These are phyloP conservation scores for Acacia pycnantha DNA, from an alignment of 331 rosid species.

Conservation along the genomic window DNA sequence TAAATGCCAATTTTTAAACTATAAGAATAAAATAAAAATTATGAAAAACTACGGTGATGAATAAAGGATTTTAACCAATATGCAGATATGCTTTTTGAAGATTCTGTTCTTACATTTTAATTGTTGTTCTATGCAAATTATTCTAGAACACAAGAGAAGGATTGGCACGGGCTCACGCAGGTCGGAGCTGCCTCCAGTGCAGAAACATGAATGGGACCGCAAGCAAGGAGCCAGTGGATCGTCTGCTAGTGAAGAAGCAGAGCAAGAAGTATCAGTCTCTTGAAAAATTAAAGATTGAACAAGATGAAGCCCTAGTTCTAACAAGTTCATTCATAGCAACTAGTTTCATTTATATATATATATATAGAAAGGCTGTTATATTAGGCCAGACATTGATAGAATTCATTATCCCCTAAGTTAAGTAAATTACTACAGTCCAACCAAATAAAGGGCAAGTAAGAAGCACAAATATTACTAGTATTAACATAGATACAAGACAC, in stretches of 20 bases:
- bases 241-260: constrained; percentile 56
- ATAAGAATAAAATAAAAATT: background rate
- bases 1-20: background rate
- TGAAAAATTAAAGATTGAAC: constrained; percentile 38
- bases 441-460: constrained; percentile 33
- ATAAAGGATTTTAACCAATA: background rate
- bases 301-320: constrained; percentile 38
- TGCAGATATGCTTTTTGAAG: background rate
- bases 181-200: constrained; percentile 37
- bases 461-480: background rate
- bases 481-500: background rate
- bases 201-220: constrained; percentile 47
- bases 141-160: constrained; percentile 71
- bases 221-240: constrained; percentile 44
- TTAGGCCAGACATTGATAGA: constrained; percentile 31
- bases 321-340: constrained; percentile 34
- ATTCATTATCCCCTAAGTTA: constrained; percentile 31
- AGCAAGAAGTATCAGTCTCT: constrained; percentile 43
- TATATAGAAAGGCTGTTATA: constrained; percentile 37
- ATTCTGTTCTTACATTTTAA: constrained; percentile 18
- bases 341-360: constrained; percentile 46
- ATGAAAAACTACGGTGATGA: background rate
- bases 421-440: constrained; percentile 29
- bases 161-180: constrained; percentile 31
- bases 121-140: constrained; percentile 4